Conservation (phyloP, 2,329 filamentous ascomycete genomes). For the Ascomycota sp. region DNA sequence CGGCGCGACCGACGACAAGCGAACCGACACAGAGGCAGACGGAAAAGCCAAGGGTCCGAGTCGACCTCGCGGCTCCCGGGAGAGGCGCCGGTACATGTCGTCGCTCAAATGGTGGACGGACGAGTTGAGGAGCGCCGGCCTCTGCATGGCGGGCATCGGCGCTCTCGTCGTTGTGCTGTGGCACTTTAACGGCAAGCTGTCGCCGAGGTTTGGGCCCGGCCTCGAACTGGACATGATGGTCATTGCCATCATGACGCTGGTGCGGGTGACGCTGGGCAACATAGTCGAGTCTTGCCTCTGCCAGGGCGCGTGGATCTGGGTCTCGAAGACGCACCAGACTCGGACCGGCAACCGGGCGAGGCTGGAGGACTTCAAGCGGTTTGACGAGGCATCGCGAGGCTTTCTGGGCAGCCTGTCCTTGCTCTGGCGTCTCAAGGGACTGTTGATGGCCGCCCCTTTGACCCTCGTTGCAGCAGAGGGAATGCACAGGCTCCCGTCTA, state of each 20-base stretch:
- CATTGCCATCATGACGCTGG: slow-evolving; percentile 16
- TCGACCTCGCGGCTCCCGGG: neutral
- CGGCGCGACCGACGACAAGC: neutral
- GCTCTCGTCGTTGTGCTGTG: slow-evolving; percentile 10
- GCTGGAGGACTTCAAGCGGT: slow-evolving; percentile 17
- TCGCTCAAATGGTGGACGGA: slow-evolving; percentile 15
- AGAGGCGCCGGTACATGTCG: slow-evolving; percentile 3
- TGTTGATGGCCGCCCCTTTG: slow-evolving; percentile 6
- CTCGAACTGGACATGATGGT: slow-evolving; percentile 14
- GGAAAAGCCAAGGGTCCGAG: neutral
- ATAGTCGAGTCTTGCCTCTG: slow-evolving; percentile 15
- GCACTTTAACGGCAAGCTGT: slow-evolving; percentile 10
- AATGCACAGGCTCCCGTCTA: neutral
- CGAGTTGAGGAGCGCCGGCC: slow-evolving; percentile 13
- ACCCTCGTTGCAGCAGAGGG: neutral
- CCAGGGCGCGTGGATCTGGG: slow-evolving; percentile 19
- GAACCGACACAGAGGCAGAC: neutral
- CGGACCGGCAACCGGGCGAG: slow-evolving; percentile 11
- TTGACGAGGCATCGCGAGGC: slow-evolving; percentile 16
- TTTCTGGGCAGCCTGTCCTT: slow-evolving; percentile 13
- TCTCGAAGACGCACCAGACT: slow-evolving; percentile 12
- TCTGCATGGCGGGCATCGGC: slow-evolving; percentile 9
- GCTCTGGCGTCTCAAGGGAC: slow-evolving; percentile 14
- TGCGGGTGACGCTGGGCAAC: slow-evolving; percentile 13
- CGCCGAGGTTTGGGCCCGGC: slow-evolving; percentile 9